Evolutionary conservation across 768 basidiomycete species (phyloP), one percentile per base, ranked within the genome.

Genomic region (Sutorius australiensis): DNA sequence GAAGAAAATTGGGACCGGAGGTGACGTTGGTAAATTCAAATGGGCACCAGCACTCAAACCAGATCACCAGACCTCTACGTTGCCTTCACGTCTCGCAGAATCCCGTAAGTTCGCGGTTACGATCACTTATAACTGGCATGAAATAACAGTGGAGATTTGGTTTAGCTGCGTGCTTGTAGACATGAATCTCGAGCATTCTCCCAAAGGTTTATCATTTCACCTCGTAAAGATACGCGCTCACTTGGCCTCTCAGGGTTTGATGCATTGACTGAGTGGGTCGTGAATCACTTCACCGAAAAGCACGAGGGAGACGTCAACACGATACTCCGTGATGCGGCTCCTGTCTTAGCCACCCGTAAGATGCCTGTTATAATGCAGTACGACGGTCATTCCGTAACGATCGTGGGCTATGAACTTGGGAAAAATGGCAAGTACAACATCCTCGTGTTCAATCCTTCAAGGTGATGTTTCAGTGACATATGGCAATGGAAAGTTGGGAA

Each of bases 361-460:
- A 84, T 92, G 80, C 93, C 93, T 9, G 63, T 97, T 30, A 85
- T 95, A 39, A 73, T 95, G 46, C 86, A 95, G 73, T 84, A 90
- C 62, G 67, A 77, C 7, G 91, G 92, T 0, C 93, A 97, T 71
- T 97, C 93, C n/a, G 72, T 88, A 24, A 86, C 87, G 5, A 82
- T 97, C 12, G 77, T 97, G 3, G 93, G 93, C 2, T 94, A 87
- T 60, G 91, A 95, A 67, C 69, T 84, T 36, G 75, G 73, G 48
- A 80, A 77, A 59, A 73, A 73, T 14, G 85, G 83, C 7, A 67
- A 72, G 12, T 74, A 80, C 36, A 85, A 81, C 57, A 75, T 97
- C 9, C 73, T 95, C 13, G 73, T 80, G 7, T 91, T 93, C 57
- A 91, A 97, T 72, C 90, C 93, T 16, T 81, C 82, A 14, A 75